phyloP scores from a whole-genome alignment of 192 early-diverging fungal species.

The Mortierella hygrophila region DNA sequence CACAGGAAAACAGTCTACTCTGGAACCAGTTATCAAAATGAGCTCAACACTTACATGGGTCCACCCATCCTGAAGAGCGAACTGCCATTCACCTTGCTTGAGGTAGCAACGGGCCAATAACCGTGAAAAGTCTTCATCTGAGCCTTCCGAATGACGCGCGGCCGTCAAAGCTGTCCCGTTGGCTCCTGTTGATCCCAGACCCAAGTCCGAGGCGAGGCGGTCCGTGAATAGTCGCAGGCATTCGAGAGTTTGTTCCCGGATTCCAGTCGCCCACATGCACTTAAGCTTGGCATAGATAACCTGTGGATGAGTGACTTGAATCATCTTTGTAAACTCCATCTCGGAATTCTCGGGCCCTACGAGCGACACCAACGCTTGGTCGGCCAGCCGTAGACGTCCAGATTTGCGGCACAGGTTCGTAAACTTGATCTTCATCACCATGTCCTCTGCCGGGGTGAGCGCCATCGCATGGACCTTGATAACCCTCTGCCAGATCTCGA shows the following conservation, averaged over 20 bases:
- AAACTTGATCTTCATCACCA: conserved; percentile 97
- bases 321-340: conserved; percentile 31
- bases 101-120: conserved; percentile 88
- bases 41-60: conserved; percentile 32
- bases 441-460: conserved; percentile 89
- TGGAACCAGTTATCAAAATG: background rate
- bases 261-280: conserved; percentile 85
- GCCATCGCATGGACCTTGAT: conserved; percentile 91
- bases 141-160: conserved; percentile 12
- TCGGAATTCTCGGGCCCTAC: conserved; percentile 31
- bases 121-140: conserved; percentile 35
- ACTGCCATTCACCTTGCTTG: conserved; percentile 96
- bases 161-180: conserved; percentile 28
- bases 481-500: conserved; percentile 96
- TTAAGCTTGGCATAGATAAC: conserved; percentile 95
- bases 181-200: conserved; percentile 30
- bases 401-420: conserved; percentile 94
- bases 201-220: conserved; percentile 73
- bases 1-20: background rate
- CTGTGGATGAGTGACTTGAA: conserved; percentile 61
- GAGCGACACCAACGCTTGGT: conserved; percentile 80
- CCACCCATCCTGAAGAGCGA: conserved; percentile 61
- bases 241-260: conserved; percentile 74
- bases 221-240: conserved; percentile 85
- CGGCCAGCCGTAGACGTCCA: conserved; percentile 80